Percentiles rank a stretch among this genome's conserved stretches.
Evolutionary conservation across 768 basidiomycete species (phyloP).

Genomic region (Tephrocybe sp.): DNA sequence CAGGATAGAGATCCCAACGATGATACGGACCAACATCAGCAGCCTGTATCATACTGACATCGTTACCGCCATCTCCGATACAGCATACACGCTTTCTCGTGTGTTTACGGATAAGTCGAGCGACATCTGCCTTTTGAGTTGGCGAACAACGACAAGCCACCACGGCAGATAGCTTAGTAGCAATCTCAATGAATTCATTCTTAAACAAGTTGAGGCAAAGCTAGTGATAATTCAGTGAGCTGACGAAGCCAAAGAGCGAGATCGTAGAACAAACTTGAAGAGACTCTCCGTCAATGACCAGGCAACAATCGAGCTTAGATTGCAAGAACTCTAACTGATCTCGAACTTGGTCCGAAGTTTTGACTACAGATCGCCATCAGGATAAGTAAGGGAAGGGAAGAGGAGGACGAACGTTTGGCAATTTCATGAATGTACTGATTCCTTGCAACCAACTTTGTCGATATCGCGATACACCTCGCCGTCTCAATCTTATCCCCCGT

Average conservation of each 20-base stretch:
- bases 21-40: constrained; percentile 87
- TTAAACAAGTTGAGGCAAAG: constrained; percentile 89
- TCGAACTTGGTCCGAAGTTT: constrained; percentile 78
- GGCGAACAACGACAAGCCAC: constrained; percentile 98
- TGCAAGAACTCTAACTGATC: constrained; percentile 92
- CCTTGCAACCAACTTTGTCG: constrained; percentile 91
- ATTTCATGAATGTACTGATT: constrained; percentile 98
- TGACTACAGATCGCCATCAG: constrained; percentile 52
- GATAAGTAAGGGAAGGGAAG: neutral
- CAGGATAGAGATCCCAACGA: neutral
- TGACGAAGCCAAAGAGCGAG: neutral
- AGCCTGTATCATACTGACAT: constrained; percentile 99
- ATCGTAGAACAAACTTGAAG: constrained; percentile 60
- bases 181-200: constrained; percentile 93
- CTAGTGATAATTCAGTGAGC: constrained; percentile 36
- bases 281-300: constrained; percentile 98
- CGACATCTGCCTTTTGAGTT: constrained; percentile 98
- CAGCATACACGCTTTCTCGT: constrained; percentile 97
- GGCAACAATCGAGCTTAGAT: constrained; percentile 93
- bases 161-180: constrained; percentile 93
- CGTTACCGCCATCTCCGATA: constrained; percentile 98
- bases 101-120: constrained; percentile 84
- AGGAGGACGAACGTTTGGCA: constrained; percentile 67
- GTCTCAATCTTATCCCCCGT: constrained; percentile 99
- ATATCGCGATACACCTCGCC: constrained; percentile 96